phyloP scores from a whole-genome alignment of 2,329 filamentous ascomycete genomes.

The Botrytis fragariae region DNA sequence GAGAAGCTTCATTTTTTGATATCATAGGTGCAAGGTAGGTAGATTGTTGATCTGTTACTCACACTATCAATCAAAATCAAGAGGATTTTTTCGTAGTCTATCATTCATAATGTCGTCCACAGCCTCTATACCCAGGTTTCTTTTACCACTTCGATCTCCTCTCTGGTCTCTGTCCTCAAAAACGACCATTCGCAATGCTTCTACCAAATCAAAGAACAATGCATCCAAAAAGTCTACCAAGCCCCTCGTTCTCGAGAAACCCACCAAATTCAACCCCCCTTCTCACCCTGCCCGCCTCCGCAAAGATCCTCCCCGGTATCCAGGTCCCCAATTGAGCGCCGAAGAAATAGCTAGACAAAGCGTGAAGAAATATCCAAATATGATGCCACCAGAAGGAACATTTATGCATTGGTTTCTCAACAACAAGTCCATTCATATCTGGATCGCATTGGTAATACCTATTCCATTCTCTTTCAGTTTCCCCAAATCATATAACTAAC shows the following conservation, averaged over 20 bases:
- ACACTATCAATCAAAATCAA: background rate
- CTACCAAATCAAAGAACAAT: constrained; percentile 34
- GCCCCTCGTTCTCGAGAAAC: constrained; percentile 76
- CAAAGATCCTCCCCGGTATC: constrained; percentile 60
- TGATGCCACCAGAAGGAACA: constrained; percentile 81
- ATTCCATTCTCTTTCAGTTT: background rate
- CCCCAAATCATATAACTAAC: constrained; percentile 8
- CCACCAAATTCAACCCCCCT: constrained; percentile 84
- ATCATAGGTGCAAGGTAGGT: background rate
- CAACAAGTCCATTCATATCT: constrained; percentile 71
- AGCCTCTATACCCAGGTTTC: constrained; percentile 62
- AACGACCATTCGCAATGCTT: constrained; percentile 40
- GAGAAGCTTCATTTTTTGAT: background rate
- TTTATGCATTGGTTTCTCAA: constrained; percentile 84
- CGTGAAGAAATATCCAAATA: constrained; percentile 75
- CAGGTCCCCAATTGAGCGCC: constrained; percentile 64
- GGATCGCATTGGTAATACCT: constrained; percentile 72
- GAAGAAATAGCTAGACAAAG: constrained; percentile 66
- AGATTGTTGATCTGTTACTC: background rate
- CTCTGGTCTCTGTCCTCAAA: constrained; percentile 48
- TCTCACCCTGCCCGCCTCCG: constrained; percentile 76
- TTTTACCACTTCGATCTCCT: constrained; percentile 60
- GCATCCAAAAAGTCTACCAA: constrained; percentile 41
- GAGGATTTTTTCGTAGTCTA: background rate
- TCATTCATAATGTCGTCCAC: constrained; percentile 39